These are phyloP conservation scores for Dianthus caryophyllus DNA, from an alignment of 148 eudicot genomes.

Conservation along the genomic window DNA sequence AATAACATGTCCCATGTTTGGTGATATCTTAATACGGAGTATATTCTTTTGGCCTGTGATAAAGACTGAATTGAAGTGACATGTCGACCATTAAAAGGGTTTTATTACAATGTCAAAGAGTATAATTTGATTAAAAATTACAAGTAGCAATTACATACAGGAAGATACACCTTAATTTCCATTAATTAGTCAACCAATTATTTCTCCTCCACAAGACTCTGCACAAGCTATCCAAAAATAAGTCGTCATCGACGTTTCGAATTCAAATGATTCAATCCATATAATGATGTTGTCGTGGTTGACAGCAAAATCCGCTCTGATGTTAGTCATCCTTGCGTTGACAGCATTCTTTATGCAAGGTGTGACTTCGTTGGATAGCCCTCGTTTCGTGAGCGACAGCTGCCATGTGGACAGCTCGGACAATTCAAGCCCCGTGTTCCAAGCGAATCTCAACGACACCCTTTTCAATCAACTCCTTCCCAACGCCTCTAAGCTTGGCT, in stretches of 20 bases:
- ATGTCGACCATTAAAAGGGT: not conserved
- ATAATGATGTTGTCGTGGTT: not conserved
- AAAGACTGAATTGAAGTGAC: not conserved
- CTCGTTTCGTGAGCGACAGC: not conserved
- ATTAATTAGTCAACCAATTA: not conserved
- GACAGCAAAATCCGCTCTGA: not conserved
- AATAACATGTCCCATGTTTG: not conserved
- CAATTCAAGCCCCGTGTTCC: not conserved
- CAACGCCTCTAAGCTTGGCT: not conserved
- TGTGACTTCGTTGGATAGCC: not conserved
- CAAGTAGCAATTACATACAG: not conserved
- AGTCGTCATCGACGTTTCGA: not conserved
- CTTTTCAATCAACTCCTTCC: conserved; percentile 10
- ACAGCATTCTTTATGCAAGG: not conserved
- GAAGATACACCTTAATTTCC: not conserved
- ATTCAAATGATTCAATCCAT: not conserved
- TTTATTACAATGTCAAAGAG: not conserved
- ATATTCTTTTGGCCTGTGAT: not conserved
- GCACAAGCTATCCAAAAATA: not conserved
- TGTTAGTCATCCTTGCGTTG: conserved; percentile 2
- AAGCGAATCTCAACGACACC: conserved; percentile 18
- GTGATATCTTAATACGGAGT: not conserved
- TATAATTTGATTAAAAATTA: not conserved
- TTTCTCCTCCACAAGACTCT: not conserved
- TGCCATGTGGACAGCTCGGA: not conserved